Evolutionary conservation across 805 yeast genomes (phyloP), one percentile per base, ranked within the genome.

Genomic region (Aciculoconidium aculeatum): DNA sequence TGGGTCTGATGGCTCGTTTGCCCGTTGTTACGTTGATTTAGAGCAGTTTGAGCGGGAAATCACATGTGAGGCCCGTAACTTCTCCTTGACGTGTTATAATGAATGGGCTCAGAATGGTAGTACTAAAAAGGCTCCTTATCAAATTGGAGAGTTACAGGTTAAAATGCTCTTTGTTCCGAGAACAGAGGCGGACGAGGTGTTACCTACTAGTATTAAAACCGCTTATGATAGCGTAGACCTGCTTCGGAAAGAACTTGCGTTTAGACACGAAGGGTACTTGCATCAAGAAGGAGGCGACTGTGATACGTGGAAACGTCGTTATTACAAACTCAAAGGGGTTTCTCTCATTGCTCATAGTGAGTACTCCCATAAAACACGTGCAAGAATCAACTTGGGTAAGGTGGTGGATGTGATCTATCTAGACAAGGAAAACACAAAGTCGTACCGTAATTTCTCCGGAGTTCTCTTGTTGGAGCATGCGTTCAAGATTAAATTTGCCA

Each of bases 221-320:
- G 65, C 66, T 1, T 47, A 39, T 32, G 67, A 61, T 23, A 47
- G 56, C 15, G 42, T 61, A 21, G 50, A 51, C 14, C 59, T 60
- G 18, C 42, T 64, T 30, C 39, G 34, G 19, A 35, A 43, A 13
- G 67, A 61, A 32, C 27, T 42, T 6, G 27, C 40, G 7, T 25
- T 44, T 11, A 23, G 27, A 2, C 59, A 61, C 45, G 80, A 81
- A 48, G 96, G 96, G 0, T 78, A 63, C 45, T 59, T 90, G 58
- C 75, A 76, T 44, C 97, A 88, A 57, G 85, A 80, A 47, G 97
- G 97, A 11, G 96, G 96, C 7, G 97, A 88, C 58, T 72, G 92
- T 42, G 72, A 67, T 10, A 61, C 67, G 16, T 75, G 88, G 77
- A 74, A 82, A 42, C 72, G 81, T 40, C 67, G 96, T 34, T 84